Evolutionary conservation across 2,329 filamentous ascomycete species (phyloP).

Genomic region (Neofusicoccum cordaticola): DNA sequence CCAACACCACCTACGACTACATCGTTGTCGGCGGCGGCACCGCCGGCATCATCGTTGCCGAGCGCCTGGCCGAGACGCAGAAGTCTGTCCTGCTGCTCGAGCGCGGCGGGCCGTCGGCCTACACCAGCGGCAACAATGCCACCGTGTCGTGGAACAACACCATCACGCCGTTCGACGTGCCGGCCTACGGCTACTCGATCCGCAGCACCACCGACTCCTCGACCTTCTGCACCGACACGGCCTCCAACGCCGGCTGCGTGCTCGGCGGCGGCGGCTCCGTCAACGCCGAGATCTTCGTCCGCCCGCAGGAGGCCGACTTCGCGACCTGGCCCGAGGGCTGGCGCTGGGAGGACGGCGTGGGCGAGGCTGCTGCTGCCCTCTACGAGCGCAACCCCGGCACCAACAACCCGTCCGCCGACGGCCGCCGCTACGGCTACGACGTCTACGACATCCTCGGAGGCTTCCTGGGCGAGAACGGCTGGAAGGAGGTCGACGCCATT

Average conservation of each 20-base stretch:
- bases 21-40: slow-evolving; percentile 62
- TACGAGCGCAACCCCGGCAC: slow-evolving; percentile 70
- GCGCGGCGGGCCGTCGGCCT: slow-evolving; percentile 48
- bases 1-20: slow-evolving; percentile 57
- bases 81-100: slow-evolving; percentile 61
- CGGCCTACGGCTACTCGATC: slow-evolving; percentile 69
- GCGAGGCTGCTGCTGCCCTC: slow-evolving; percentile 53
- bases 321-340: slow-evolving; percentile 70
- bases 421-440: slow-evolving; percentile 63
- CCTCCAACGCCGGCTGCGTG: slow-evolving; percentile 70
- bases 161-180: slow-evolving; percentile 68
- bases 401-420: slow-evolving; percentile 63
- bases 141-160: slow-evolving; percentile 51
- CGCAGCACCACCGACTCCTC: slow-evolving; percentile 62
- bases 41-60: slow-evolving; percentile 59
- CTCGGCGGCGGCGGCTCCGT: slow-evolving; percentile 66
- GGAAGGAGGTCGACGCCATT: slow-evolving; percentile 62
- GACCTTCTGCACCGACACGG: slow-evolving; percentile 62
- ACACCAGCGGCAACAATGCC: slow-evolving; percentile 36
- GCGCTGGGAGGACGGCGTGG: slow-evolving; percentile 61
- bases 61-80: slow-evolving; percentile 62
- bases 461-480: slow-evolving; percentile 61
- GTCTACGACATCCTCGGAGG: slow-evolving; percentile 62
- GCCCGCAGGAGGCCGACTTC: slow-evolving; percentile 63
- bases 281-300: slow-evolving; percentile 69